phyloP scores from a whole-genome alignment of 345 rosid species.

The Rhizophora apiculata region DNA sequence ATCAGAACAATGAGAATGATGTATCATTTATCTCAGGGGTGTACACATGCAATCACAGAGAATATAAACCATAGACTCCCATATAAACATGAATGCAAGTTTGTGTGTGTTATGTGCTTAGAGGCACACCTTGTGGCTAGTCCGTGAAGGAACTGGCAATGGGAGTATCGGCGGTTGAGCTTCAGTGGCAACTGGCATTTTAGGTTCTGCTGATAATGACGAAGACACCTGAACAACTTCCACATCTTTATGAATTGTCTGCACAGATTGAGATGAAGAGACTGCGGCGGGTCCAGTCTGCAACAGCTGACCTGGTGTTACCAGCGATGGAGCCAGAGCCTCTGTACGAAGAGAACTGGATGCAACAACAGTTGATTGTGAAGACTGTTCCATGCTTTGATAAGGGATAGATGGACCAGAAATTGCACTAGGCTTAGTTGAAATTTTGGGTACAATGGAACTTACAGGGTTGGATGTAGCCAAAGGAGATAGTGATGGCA shows the following conservation, averaged over 20 bases:
- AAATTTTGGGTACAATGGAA: slow-evolving; percentile 37
- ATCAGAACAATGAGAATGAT: no score
- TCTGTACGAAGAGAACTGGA: slow-evolving; percentile 48
- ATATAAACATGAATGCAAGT: no score
- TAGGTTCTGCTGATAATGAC: slow-evolving; percentile 45
- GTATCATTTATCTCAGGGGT: no score
- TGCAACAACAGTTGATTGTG: slow-evolving; percentile 38
- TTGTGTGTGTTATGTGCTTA: background rate
- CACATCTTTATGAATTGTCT: slow-evolving; percentile 57
- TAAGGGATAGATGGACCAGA: slow-evolving; percentile 45
- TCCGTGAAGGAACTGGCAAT: slow-evolving; percentile 61
- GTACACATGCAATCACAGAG: no score
- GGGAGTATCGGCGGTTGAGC: slow-evolving; percentile 84
- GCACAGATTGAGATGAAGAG: slow-evolving; percentile 43
- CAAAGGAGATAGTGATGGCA: slow-evolving; percentile 49
- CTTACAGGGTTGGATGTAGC: slow-evolving; percentile 46
- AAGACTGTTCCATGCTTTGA: slow-evolving; percentile 41
- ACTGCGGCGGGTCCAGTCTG: slow-evolving; percentile 49
- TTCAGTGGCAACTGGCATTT: slow-evolving; percentile 43
- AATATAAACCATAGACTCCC: no score
- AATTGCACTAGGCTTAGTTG: slow-evolving; percentile 44
- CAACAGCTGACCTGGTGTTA: slow-evolving; percentile 73
- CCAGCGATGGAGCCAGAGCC: slow-evolving; percentile 46
- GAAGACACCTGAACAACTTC: slow-evolving; percentile 63
- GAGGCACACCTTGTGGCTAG: slow-evolving; percentile 43